phyloP scores from a whole-genome alignment of 2,329 filamentous ascomycete species.

The Tolypocladium ophioglossoides region DNA sequence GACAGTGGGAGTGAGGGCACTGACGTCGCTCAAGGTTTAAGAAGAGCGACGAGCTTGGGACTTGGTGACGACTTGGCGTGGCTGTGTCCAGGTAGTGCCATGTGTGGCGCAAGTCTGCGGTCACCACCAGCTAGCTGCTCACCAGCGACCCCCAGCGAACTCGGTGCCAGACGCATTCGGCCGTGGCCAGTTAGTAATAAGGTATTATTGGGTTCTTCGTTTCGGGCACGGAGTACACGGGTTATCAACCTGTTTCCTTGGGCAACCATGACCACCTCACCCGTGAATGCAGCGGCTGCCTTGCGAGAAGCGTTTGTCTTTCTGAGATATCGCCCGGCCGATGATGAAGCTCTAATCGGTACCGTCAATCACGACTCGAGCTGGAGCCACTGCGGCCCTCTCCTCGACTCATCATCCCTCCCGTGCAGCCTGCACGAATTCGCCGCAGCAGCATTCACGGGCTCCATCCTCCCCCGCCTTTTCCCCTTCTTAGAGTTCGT shows the following conservation, averaged over 20 bases:
- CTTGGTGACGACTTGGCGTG: constrained; percentile 4
- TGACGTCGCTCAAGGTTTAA: neutral
- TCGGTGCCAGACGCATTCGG: no score
- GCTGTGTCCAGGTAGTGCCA: constrained; percentile 3
- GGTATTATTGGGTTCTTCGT: no score
- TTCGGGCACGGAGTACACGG: no score
- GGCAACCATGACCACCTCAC: neutral
- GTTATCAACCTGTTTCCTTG: neutral
- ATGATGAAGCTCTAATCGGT: neutral
- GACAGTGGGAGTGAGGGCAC: neutral
- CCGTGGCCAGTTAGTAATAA: neutral
- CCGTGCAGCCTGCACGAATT: neutral
- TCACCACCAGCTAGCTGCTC: no score
- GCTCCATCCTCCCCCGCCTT: neutral
- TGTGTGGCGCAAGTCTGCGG: neutral
- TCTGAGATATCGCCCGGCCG: neutral
- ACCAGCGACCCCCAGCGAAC: no score
- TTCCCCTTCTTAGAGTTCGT: neutral
- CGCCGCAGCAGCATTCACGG: neutral
- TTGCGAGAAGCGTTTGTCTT: neutral
- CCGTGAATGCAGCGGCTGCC: neutral
- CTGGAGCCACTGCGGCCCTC: neutral
- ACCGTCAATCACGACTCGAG: neutral
- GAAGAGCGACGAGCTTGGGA: neutral
- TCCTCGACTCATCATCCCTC: neutral